Conservation (phyloP, 306 rosid genomes). For the Gastrolobium bilobum region DNA sequence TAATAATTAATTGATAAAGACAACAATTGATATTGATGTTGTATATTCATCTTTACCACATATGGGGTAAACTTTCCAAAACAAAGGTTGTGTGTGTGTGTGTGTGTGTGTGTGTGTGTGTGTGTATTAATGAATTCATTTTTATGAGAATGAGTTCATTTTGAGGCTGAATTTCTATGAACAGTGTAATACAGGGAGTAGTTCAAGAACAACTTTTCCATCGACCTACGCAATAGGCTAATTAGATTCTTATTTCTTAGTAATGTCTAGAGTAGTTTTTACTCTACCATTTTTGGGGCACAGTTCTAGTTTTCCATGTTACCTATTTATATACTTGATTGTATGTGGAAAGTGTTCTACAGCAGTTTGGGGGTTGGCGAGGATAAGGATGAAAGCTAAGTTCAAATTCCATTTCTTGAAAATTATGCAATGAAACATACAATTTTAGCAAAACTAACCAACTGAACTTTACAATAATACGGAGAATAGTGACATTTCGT, state of each 20-base stretch:
- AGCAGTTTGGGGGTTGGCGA: background rate
- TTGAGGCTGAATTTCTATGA: slow-evolving; percentile 31
- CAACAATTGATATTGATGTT: slow-evolving; percentile 8
- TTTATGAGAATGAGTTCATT: slow-evolving; percentile 20
- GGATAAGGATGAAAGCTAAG: slow-evolving; percentile 13
- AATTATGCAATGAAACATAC: slow-evolving; percentile 7
- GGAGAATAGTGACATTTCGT: slow-evolving; percentile 23
- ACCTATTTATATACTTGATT: slow-evolving; percentile 8
- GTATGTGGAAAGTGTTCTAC: slow-evolving; percentile 7
- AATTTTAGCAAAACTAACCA: slow-evolving; percentile 11
- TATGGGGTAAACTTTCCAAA: slow-evolving; percentile 20
- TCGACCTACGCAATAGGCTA: slow-evolving; percentile 11
- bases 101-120: too few species aligned
- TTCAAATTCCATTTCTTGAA: slow-evolving; percentile 27
- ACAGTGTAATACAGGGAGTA: background rate
- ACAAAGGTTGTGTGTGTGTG: background rate
- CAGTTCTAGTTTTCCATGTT: slow-evolving; percentile 24
- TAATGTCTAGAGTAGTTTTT: slow-evolving; percentile 18
- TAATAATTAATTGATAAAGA: slow-evolving; percentile 3
- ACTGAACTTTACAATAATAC: background rate
- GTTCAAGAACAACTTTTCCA: slow-evolving; percentile 17
- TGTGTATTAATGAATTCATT: background rate
- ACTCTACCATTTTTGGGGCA: slow-evolving; percentile 3
- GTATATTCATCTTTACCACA: slow-evolving; percentile 27
- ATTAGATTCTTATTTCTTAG: slow-evolving; percentile 30